Conservation (phyloP, 2,329 filamentous ascomycete genomes). For the Botrytis cinerea region DNA sequence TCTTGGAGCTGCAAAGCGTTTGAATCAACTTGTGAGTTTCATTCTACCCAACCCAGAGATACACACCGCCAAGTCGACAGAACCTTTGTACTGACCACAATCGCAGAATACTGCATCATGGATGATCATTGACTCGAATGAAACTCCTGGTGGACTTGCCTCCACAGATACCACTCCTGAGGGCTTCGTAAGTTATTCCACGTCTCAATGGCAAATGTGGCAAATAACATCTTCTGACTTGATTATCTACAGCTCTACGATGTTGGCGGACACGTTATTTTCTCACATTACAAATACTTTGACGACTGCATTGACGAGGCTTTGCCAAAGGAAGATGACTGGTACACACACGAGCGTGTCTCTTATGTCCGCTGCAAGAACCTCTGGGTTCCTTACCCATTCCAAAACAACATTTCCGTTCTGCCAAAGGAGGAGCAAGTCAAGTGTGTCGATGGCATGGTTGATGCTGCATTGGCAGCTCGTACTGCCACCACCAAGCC, state of each 20-base stretch:
- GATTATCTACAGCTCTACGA: constrained; percentile 76
- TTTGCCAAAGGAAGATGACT: constrained; percentile 89
- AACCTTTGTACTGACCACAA: constrained; percentile 20
- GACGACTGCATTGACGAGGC: constrained; percentile 98
- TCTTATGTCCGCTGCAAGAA: constrained; percentile 98
- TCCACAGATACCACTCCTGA: constrained; percentile 94
- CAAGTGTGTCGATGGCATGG: constrained; percentile 89
- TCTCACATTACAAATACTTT: constrained; percentile 93
- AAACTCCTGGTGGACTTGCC: constrained; percentile 91
- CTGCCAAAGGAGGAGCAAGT: constrained; percentile 97
- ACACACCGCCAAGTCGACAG: constrained; percentile 27
- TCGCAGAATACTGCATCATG: constrained; percentile 84
- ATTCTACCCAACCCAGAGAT: neutral
- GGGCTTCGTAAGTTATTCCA: constrained; percentile 78
- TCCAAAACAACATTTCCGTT: constrained; percentile 99
- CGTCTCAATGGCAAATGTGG: constrained; percentile 28
- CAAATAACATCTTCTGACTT: constrained; percentile 29
- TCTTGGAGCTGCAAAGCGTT: constrained; percentile 94
- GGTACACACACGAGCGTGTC: constrained; percentile 97
- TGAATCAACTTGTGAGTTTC: constrained; percentile 80
- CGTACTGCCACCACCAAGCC: constrained; percentile 90
- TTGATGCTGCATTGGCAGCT: constrained; percentile 86
- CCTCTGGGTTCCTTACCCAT: constrained; percentile 97
- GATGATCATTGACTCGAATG: constrained; percentile 91
- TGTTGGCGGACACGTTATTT: constrained; percentile 61